These are phyloP conservation scores for Lanzia echinophila DNA, from an alignment of 2,329 filamentous ascomycete genomes.

Conservation along the genomic window DNA sequence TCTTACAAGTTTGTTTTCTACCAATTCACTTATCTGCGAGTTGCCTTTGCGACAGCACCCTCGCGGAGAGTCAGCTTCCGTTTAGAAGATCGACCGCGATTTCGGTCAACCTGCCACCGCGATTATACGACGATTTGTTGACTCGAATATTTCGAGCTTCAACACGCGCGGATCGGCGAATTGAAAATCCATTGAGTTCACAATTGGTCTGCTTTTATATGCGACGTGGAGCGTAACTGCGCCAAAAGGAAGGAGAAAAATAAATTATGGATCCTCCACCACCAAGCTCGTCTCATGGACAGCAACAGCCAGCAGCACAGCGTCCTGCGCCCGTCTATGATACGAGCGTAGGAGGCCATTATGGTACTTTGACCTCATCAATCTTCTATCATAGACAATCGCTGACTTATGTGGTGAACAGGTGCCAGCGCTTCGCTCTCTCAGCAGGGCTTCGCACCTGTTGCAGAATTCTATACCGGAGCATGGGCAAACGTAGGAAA, in stretches of 20 bases:
- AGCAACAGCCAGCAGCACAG: slow-evolving; percentile 37
- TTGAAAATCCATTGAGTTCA: neutral
- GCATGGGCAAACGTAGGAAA: slow-evolving; percentile 84
- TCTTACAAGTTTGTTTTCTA: neutral
- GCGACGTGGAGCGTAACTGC: neutral
- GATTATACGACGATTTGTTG: neutral
- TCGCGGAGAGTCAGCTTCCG: neutral
- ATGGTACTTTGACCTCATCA: slow-evolving; percentile 48
- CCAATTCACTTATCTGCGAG: neutral
- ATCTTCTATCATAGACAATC: slow-evolving; percentile 12
- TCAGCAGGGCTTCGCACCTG: slow-evolving; percentile 79
- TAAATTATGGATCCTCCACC: slow-evolving; percentile 48
- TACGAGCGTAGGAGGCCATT: slow-evolving; percentile 67
- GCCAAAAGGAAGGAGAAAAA: neutral
- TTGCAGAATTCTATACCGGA: slow-evolving; percentile 82
- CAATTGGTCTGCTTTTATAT: neutral
- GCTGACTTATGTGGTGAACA: slow-evolving; percentile 32
- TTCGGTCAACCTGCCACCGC: neutral
- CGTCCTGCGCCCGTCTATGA: slow-evolving; percentile 54
- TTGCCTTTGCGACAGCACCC: neutral
- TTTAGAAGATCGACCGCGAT: neutral
- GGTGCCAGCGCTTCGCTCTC: slow-evolving; percentile 75
- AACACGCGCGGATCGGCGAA: neutral
- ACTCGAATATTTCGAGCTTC: neutral
- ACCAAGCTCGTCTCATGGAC: slow-evolving; percentile 46